Evolutionary conservation across 257 asterid genomes (phyloP).

Genomic region (Salvia hispanica): DNA sequence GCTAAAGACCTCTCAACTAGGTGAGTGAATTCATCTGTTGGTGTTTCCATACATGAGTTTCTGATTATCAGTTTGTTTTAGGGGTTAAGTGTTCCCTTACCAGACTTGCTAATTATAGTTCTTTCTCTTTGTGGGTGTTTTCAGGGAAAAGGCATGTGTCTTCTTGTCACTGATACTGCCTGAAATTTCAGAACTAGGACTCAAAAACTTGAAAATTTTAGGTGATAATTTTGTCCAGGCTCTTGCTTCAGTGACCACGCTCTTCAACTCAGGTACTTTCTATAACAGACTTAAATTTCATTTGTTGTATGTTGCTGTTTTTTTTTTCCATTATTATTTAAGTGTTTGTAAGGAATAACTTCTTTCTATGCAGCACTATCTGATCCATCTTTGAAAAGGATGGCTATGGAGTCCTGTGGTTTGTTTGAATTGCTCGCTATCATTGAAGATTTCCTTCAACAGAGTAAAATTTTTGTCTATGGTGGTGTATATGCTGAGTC

Average conservation of each 20-base stretch:
- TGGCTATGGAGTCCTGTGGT: conserved; percentile 54
- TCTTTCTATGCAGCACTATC: conserved; percentile 59
- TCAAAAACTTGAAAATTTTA: conserved; percentile 30
- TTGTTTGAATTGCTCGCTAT: conserved; percentile 57
- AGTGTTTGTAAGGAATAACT: conserved; percentile 1
- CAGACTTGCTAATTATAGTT: conserved; percentile 25
- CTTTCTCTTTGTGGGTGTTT: conserved; percentile 33
- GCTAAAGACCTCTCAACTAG: conserved; percentile 63
- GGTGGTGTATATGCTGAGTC: conserved; percentile 43
- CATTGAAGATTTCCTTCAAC: conserved; percentile 68
- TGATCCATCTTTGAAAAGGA: conserved; percentile 47
- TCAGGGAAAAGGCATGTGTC: conserved; percentile 77
- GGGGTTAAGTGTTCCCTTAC: neutral
- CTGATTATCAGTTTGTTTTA: conserved; percentile 8
- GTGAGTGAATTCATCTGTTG: conserved; percentile 48
- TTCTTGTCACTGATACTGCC: conserved; percentile 64
- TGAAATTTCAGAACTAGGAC: conserved; percentile 49
- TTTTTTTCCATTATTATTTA: neutral
- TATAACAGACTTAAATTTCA: conserved; percentile 10
- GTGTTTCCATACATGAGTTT: neutral
- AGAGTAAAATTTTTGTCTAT: conserved; percentile 48
- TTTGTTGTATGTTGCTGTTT: conserved; percentile 1
- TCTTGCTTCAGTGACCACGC: conserved; percentile 44
- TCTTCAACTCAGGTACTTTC: conserved; percentile 55
- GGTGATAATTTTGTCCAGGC: conserved; percentile 41